Evolutionary conservation across 2,329 filamentous ascomycete genomes (phyloP), one percentile per base, ranked within the genome.

Genomic region (Colletotrichum truncatum): DNA sequence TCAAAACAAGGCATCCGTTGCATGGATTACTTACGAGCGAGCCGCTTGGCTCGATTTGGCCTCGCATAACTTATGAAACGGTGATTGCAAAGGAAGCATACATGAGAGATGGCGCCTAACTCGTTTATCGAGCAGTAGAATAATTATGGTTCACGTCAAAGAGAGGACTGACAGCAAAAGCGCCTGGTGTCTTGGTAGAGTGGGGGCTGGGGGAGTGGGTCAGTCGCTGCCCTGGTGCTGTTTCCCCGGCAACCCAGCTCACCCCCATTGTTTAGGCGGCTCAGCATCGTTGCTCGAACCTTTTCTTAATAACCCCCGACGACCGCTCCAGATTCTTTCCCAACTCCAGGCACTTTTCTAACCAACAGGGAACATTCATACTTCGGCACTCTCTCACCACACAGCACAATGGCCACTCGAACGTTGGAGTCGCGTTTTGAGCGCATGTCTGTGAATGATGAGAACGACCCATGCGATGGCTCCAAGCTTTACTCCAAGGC

Each of bases 391-490:
- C 25, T 65, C 54, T 59, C 46, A 48, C 9, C 41, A 52, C 46
- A 49, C 46, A 55, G 49, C 58, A 71, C 68, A 66, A 89, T 95
- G 92, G 88, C 94, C 69, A 87, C 92, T 64, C 88, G 92, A 71
- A 89, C 88, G 54, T 85, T 98, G 48, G 95, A 98, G 81, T 85
- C 92, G 80, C 92, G 93, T 73, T 93, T 98, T 75, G 94, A 97
- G 88, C 91, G 90, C 78, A 88, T 98, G 81, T 91, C 92, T 18
- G 93, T 98, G 68, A 91, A 92, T 72, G 94, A 98, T 75, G 94
- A 97, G 80, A 97, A 95, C 75, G 91, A 93, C 64, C 79, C 82
- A 30, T 81, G 81, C 58, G 84, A 87, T 68, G 82, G 80, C 67
- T 80, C 80, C 61, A 84, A 84, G 68, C 69, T 76, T 25, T 90